Evolutionary conservation across 208 protist genomes (phyloP), one percentile per base, ranked within the genome.

Genomic region (Wallacemonas collosoma): DNA sequence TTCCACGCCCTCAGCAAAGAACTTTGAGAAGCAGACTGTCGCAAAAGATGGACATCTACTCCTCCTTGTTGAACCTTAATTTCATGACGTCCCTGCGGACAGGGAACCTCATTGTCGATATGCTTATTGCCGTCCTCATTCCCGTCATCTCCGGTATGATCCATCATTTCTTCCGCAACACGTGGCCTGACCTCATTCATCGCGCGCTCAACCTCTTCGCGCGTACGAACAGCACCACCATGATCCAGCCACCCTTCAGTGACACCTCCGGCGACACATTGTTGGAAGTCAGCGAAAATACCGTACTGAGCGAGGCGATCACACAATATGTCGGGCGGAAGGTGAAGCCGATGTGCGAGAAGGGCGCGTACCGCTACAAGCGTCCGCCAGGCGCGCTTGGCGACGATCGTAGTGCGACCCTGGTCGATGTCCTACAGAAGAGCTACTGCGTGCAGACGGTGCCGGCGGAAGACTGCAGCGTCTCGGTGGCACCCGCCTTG

Each of bases 31-130:
- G 15, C 39, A 65, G 26, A 26, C 26, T 17, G 47, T 54, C 4
- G 14, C 38, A 1, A 3, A 57, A 41, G 39, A 96, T 96, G 91
- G 89, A 96, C 77, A 79, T 83, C 48, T 94, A 93, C 53, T 75
- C 80, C 51, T 82, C 88, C 17, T 67, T 96, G 39, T 76, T 96
- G 75, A 96, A 94, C 58, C 82, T 94, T 40, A 94, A 94, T 70
- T 91, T 96, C 57, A 96, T 96, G 92, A 79, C 86, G 68, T 86
- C 89, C 55, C 81, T 93, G 73, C 74, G 89, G 53, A 96, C 92
- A 51, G 92, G 89, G n/a, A 89, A 94, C 69, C 71, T 88, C 71
- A 55, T 95, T 14, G 72, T 91, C 2, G 92, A 96, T 61, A 94
- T 94, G 82, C 68, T 94, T 26, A 88, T 95, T 62, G 89, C 86